These are phyloP conservation scores for Aspergillus novofumigatus DNA, from an alignment of 2,329 filamentous ascomycete genomes.

Conservation along the genomic window DNA sequence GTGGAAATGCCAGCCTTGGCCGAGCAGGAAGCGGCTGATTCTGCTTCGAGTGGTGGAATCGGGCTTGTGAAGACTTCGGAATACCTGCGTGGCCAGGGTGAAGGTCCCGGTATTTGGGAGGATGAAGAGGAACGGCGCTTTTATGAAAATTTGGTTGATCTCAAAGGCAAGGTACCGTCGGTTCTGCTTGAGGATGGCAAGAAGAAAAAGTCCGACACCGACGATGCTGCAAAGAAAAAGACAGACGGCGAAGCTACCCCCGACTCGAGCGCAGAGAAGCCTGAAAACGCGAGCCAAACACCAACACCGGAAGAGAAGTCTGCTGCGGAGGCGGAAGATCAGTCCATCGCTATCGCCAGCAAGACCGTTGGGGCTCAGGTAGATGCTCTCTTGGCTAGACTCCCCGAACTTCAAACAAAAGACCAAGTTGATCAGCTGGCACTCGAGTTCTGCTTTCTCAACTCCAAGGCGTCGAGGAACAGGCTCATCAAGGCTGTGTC, in stretches of 20 bases:
- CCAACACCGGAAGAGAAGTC: conserved; percentile 49
- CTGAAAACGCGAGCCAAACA: conserved; percentile 33
- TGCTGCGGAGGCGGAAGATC: conserved; percentile 63
- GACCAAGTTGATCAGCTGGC: conserved; percentile 88
- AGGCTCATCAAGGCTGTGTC: conserved; percentile 87
- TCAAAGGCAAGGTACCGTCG: conserved; percentile 91
- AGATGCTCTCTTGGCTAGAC: conserved; percentile 76
- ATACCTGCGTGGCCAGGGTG: conserved; percentile 82
- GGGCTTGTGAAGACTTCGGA: conserved; percentile 92
- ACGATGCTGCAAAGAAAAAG: conserved; percentile 80
- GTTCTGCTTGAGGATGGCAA: conserved; percentile 91
- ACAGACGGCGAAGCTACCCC: conserved; percentile 45
- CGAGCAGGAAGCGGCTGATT: conserved; percentile 69
- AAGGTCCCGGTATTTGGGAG: conserved; percentile 95
- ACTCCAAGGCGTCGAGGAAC: conserved; percentile 96
- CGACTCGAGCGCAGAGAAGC: conserved; percentile 44
- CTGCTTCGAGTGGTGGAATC: conserved; percentile 69
- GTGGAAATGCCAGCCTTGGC: conserved; percentile 91
- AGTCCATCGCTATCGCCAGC: conserved; percentile 91
- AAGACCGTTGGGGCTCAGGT: conserved; percentile 97
- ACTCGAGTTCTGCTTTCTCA: conserved; percentile 95
- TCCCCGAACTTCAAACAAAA: conserved; percentile 90
- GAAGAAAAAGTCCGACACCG: conserved; percentile 81
- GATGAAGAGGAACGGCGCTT: conserved; percentile 97
- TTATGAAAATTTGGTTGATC: conserved; percentile 92